These are phyloP conservation scores for Pezicula radicicola DNA, from an alignment of 2,329 filamentous ascomycete genomes.

Conservation along the genomic window DNA sequence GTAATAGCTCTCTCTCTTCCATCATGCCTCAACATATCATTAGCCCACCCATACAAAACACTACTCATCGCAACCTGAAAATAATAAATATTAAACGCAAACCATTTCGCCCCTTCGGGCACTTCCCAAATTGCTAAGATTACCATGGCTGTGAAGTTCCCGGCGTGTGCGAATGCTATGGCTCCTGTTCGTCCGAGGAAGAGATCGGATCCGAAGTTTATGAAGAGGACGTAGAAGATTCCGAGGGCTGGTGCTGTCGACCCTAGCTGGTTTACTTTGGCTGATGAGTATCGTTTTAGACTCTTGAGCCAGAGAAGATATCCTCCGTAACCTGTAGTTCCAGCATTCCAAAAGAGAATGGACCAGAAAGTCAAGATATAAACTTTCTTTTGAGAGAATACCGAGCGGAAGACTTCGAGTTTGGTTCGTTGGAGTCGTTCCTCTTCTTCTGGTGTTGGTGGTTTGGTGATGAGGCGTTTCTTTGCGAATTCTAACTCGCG, in stretches of 20 bases:
- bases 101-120: slow-evolving; percentile 50
- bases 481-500: slow-evolving; percentile 44
- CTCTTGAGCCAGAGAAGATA: slow-evolving; percentile 59
- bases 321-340: slow-evolving; percentile 44
- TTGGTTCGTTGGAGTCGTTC: slow-evolving; percentile 31
- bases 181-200: slow-evolving; percentile 50
- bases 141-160: slow-evolving; percentile 51
- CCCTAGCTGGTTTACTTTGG: slow-evolving; percentile 48
- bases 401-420: slow-evolving; percentile 36
- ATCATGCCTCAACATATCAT: slow-evolving; percentile 37
- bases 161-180: slow-evolving; percentile 45
- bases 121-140: slow-evolving; percentile 55
- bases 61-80: slow-evolving; percentile 42
- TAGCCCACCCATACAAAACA: slow-evolving; percentile 45
- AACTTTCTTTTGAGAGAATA: slow-evolving; percentile 42
- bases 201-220: slow-evolving; percentile 53
- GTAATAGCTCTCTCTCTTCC: slow-evolving; percentile 37
- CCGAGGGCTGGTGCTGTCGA: slow-evolving; percentile 51
- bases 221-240: slow-evolving; percentile 51
- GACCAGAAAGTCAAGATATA: slow-evolving; percentile 49
- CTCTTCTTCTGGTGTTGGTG: slow-evolving; percentile 47
- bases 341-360: slow-evolving; percentile 54
- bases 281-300: slow-evolving; percentile 41
- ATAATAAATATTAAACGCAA: slow-evolving; percentile 44
- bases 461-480: slow-evolving; percentile 39